phyloP scores from a whole-genome alignment of 768 basidiomycete species.

The Astraeus odoratus region DNA sequence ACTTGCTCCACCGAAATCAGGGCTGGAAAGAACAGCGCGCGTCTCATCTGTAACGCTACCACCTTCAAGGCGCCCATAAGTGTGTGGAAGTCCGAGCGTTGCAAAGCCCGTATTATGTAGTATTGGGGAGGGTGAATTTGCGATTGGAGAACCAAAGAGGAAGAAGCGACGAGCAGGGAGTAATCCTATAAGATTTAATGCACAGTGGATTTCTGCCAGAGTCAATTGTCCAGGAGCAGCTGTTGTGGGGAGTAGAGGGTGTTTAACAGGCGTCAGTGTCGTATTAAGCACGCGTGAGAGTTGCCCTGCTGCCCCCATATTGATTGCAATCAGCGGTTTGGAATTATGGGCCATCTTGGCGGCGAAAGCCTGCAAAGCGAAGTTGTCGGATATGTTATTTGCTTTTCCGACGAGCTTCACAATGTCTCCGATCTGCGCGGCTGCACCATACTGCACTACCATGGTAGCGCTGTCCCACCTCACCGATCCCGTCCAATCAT shows the following conservation, averaged over 20 bases:
- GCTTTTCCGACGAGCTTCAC: conserved; percentile 92
- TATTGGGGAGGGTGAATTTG: conserved; percentile 85
- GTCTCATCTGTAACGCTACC: conserved; percentile 57
- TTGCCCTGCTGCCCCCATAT: conserved; percentile 87
- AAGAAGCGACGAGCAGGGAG: conserved; percentile 70
- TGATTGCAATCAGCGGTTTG: conserved; percentile 91
- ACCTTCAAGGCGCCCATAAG: conserved; percentile 76
- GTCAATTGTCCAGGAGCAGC: conserved; percentile 94
- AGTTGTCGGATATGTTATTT: conserved; percentile 65
- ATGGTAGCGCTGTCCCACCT: conserved; percentile 69
- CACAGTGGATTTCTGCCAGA: conserved; percentile 78
- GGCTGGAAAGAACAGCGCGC: conserved; percentile 49
- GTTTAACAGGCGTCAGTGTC: conserved; percentile 86
- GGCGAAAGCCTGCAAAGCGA: conserved; percentile 69
- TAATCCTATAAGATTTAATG: conserved; percentile 73
- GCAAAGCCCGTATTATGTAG: conserved; percentile 88
- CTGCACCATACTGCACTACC: conserved; percentile 62
- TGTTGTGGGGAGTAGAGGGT: conserved; percentile 74
- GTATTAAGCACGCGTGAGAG: conserved; percentile 83
- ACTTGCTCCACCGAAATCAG: conserved; percentile 89
- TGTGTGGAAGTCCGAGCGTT: conserved; percentile 75
- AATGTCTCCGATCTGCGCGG: conserved; percentile 71
- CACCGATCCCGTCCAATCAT: conserved; percentile 85
- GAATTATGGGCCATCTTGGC: conserved; percentile 37
- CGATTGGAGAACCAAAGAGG: conserved; percentile 86